Conservation (phyloP, 2,329 filamentous ascomycete species). For the Cercospora beticola region DNA sequence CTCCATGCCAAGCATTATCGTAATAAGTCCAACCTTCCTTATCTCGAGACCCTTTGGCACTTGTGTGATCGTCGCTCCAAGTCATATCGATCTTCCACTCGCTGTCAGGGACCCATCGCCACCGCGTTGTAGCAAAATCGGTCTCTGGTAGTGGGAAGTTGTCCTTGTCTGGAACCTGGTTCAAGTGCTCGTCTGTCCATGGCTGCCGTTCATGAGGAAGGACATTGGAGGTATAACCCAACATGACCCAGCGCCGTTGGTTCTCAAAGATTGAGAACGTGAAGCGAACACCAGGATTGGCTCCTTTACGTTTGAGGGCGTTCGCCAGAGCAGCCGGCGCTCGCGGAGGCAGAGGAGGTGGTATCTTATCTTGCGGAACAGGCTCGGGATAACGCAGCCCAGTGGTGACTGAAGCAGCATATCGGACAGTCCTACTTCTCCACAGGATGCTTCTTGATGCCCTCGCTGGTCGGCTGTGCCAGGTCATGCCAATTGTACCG, state of each 20-base stretch:
- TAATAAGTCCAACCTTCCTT: slow-evolving; percentile 94
- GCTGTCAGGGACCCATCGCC: slow-evolving; percentile 82
- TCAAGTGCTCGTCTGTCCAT: slow-evolving; percentile 96
- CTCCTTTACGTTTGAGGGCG: slow-evolving; percentile 45
- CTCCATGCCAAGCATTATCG: slow-evolving; percentile 96
- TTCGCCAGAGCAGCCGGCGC: slow-evolving; percentile 22
- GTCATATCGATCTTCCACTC: slow-evolving; percentile 85
- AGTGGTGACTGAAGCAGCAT: slow-evolving; percentile 69
- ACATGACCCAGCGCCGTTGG: slow-evolving; percentile 87
- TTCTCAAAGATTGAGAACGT: slow-evolving; percentile 98
- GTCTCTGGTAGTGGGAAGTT: slow-evolving; percentile 68
- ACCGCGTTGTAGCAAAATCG: slow-evolving; percentile 61
- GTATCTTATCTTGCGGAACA: slow-evolving; percentile 34
- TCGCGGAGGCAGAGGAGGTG: slow-evolving; percentile 23
- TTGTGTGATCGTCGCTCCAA: slow-evolving; percentile 46
- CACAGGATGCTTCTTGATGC: slow-evolving; percentile 86
- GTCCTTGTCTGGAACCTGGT: slow-evolving; percentile 72
- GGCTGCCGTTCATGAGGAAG: slow-evolving; percentile 85
- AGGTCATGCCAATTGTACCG: slow-evolving; percentile 85
- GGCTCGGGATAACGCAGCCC: slow-evolving; percentile 68
- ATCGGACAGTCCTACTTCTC: slow-evolving; percentile 76
- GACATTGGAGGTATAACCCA: slow-evolving; percentile 90
- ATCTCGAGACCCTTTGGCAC: slow-evolving; percentile 40
- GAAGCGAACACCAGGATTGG: slow-evolving; percentile 76
- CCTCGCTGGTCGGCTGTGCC: slow-evolving; percentile 84